phyloP scores from a whole-genome alignment of 306 rosid species.

The Vigna reflexopilosa region DNA sequence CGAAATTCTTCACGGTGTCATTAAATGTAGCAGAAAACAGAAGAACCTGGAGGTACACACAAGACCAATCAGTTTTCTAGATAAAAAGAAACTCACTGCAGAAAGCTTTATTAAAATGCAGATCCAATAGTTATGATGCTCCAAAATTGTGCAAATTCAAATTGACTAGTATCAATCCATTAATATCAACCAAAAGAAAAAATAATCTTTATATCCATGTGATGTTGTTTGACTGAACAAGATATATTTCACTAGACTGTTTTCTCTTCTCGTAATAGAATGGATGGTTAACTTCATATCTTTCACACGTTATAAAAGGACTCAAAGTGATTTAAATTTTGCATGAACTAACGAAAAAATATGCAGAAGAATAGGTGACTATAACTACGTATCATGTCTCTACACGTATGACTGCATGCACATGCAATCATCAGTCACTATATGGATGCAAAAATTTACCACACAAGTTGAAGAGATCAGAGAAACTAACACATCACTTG shows the following conservation, averaged over 20 bases:
- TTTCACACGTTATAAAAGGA: no score
- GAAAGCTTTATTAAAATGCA: slow-evolving; percentile 1
- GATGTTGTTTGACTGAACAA: neutral
- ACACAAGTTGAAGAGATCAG: no score
- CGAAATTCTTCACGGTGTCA: slow-evolving; percentile 78
- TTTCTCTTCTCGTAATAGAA: no score
- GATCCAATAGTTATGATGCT: neutral
- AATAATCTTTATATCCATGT: slow-evolving; percentile 5
- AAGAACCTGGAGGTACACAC: slow-evolving; percentile 66
- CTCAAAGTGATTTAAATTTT: no score
- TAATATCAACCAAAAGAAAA: slow-evolving; percentile 28
- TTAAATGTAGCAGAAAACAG: slow-evolving; percentile 94
- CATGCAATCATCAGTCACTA: no score
- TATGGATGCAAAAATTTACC: no score
- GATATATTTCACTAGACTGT: neutral
- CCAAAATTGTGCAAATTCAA: neutral
- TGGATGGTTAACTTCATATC: no score
- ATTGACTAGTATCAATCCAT: neutral
- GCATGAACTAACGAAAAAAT: no score
- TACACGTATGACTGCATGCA: no score
- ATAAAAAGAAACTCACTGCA: neutral
- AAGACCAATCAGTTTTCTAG: slow-evolving; percentile 8
- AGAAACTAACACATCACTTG: no score
- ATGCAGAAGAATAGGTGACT: no score
- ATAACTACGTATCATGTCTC: no score